Evolutionary conservation across 129 eudicot genomes (phyloP), one percentile per base, ranked within the genome.

Genomic region (Flaveria ramosissima): DNA sequence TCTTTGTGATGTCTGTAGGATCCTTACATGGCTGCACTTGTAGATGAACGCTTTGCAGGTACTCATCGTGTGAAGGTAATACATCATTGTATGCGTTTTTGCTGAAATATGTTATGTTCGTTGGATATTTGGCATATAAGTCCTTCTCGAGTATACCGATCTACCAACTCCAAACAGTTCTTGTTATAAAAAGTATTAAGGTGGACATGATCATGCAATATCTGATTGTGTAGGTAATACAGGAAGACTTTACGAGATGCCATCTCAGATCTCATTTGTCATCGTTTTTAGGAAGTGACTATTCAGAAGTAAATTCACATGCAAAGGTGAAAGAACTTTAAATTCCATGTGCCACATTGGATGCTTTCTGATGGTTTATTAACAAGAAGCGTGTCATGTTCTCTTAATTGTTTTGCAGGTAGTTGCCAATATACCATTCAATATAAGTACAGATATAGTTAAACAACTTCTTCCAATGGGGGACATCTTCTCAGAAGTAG

Each of bases 381-480:
- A 48, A 70, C 55, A 5, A 71, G 53, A 71, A 9, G 17, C 9
- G 19, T 45, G 27, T 3, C 27, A 45, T 52, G 4, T 70, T 39
- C 19, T 57, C 39, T n/a, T 36, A 48, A 47, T 41, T 56, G 16
- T 53, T 26, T 68, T 74, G 74, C 86, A 95, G 99, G 99, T 95
- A 3, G 99, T 95, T 42, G 89, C 99, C 11, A 95, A 95, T 77
- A 85, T 95, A 77, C 99, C 99, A 52, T 95, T 95, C 72, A 95
- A 95, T 87, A 92, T 91, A 65, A 95, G 94, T 79, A 91, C 96
- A 0, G 97, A 92, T 76, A 90, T 95, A 74, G 85, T 95, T 46
- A 95, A 89, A 82, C 94, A 83, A 66, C 99, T 95, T 81, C 97
- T 95, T 81, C 99, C 99, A 1, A 95, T 95, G 99, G 99, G 99